Base-by-base conservation (phyloP, 495 filamentous ascomycete species). In the Xylaria bambusicola region DNA sequence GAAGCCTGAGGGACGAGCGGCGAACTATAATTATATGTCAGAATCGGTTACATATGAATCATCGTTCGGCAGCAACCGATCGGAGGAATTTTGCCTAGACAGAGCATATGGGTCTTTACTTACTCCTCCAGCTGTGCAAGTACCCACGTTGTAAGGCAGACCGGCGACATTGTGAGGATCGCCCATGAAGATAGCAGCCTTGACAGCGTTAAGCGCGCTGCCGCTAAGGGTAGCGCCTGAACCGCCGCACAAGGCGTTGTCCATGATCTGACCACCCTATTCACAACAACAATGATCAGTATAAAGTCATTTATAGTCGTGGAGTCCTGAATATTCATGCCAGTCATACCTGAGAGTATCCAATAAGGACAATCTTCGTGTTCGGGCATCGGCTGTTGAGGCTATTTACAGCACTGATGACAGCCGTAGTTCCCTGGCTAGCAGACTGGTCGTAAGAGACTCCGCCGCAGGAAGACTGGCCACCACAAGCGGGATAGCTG, bases 151-250 rank as follows among this genome's bases (percentile, higher is more conserved):
- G 68, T 87, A 87, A 0, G 84, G 65, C 33, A 84, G 67, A 2
- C 84, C 84, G 2, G 54, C 65, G 6, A 72, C 68, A 70, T 82
- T 78, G 36, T 80, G 77, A 3, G 85, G 85, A 59, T 84, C 82
- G 27, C 84, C 85, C 82, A 85, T 83, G 64, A 85, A 82, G 65
- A 87, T 87, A 33, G 77, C 82, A 7, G 79, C 85, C 67, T 84
- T 86, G 60, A 84, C 74, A 66, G 73, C 75, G 40, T 66, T 71
- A 20, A 82, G 73, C 1, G 79, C 75, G 2, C 70, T 77, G 52
- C 79, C 80, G 23, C 72, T 72, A 27, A 80, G 63, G 1, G 81
- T 82, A 20, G 79, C 65, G 49, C 82, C 82, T 1, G 78, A 66
- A 21, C 84, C 85, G 26, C 85, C 85, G 65, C 85, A 87, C 17